phyloP scores from a whole-genome alignment of 148 eudicot genomes.

The Rhododendron griersonianum region DNA sequence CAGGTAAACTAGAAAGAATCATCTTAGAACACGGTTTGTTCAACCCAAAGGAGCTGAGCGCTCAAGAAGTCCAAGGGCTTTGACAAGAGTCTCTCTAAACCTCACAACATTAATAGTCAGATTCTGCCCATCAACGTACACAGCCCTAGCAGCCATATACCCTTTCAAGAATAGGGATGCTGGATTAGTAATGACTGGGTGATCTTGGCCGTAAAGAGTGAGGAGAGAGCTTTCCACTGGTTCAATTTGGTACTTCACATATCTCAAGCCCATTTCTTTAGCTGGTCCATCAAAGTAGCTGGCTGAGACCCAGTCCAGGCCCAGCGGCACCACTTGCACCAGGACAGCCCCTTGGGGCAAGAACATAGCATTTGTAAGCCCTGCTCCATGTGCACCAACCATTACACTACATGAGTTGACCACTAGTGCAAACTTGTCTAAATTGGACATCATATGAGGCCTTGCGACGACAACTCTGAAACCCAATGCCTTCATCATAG shows the following conservation, averaged over 20 bases:
- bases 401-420: slow-evolving; percentile 45
- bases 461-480: slow-evolving; percentile 22
- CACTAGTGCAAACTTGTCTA: slow-evolving; percentile 27
- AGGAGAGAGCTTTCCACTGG: slow-evolving; percentile 51
- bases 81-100: slow-evolving; percentile 39
- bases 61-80: slow-evolving; percentile 37
- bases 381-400: slow-evolving; percentile 61
- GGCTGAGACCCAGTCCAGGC: slow-evolving; percentile 40
- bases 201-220: slow-evolving; percentile 32
- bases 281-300: slow-evolving; percentile 41
- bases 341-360: slow-evolving; percentile 42
- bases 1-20: background rate
- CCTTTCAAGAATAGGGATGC: slow-evolving; percentile 15
- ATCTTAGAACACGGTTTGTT: background rate
- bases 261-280: slow-evolving; percentile 36
- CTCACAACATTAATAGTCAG: slow-evolving; percentile 37
- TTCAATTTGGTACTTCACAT: slow-evolving; percentile 39
- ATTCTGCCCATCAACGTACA: slow-evolving; percentile 48
- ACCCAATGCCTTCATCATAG: slow-evolving; percentile 39
- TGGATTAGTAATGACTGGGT: slow-evolving; percentile 40
- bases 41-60: slow-evolving; percentile 1
- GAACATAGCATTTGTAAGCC: slow-evolving; percentile 46
- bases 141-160: slow-evolving; percentile 27
- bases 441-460: slow-evolving; percentile 21
- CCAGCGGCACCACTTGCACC: slow-evolving; percentile 48